phyloP scores from a whole-genome alignment of 2,329 filamentous ascomycete species.

The Lachnellula suecica region DNA sequence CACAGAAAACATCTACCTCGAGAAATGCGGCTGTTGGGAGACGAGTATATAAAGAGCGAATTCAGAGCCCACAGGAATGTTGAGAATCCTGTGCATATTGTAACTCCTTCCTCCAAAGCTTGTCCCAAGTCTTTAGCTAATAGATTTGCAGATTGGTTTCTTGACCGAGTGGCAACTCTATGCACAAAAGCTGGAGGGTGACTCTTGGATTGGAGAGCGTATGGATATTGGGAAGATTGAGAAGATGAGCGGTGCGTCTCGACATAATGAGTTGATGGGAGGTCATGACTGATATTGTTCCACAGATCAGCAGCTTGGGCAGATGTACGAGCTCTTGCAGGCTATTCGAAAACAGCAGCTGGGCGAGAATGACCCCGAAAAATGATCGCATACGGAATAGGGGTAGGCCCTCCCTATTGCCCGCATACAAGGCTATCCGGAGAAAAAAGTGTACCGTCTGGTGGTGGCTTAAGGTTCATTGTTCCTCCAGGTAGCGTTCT shows the following conservation, averaged over 20 bases:
- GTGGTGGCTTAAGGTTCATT: too few species aligned
- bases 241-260: constrained; percentile 76
- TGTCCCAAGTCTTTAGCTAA: not conserved
- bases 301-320: constrained; percentile 85
- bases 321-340: constrained; percentile 92
- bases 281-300: constrained; percentile 2
- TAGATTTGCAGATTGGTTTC: constrained; percentile 73
- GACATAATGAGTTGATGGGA: not conserved
- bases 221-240: constrained; percentile 81
- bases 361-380: constrained; percentile 18
- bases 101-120: constrained; percentile 51
- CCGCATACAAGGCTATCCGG: too few species aligned
- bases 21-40: constrained; percentile 80
- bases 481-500: too few species aligned
- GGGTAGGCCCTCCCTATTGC: too few species aligned
- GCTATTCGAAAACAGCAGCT: constrained; percentile 56
- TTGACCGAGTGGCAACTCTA: constrained; percentile 96
- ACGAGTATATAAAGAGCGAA: constrained; percentile 91
- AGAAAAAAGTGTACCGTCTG: too few species aligned
- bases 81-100: constrained; percentile 90
- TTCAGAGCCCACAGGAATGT: constrained; percentile 81
- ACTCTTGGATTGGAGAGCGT: constrained; percentile 80
- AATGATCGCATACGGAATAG: not conserved
- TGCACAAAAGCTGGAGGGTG: constrained; percentile 86
- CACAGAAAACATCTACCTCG: constrained; percentile 76